Percentiles rank a stretch among this genome's conserved stretches.
Evolutionary conservation across 768 basidiomycete species (phyloP).

Genomic region (Terana coerulea): DNA sequence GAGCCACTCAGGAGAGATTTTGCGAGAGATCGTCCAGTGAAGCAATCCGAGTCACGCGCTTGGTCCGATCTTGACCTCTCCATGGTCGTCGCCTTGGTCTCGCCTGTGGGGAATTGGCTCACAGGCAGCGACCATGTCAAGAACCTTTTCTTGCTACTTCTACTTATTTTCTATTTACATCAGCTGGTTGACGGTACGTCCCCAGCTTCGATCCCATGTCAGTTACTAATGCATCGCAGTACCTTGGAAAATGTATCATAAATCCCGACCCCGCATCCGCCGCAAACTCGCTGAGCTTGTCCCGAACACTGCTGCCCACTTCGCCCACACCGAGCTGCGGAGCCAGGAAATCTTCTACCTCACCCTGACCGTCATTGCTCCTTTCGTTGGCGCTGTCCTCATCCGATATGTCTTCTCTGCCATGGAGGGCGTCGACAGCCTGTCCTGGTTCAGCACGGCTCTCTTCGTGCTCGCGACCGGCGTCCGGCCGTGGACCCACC

Average conservation of each 20-base stretch:
- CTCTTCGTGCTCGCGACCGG: slow-evolving; percentile 80
- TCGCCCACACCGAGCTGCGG: slow-evolving; percentile 58
- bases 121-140: slow-evolving; percentile 79
- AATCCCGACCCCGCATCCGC: slow-evolving; percentile 21
- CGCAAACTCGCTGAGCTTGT: slow-evolving; percentile 43
- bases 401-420: slow-evolving; percentile 55
- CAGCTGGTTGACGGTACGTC: slow-evolving; percentile 75
- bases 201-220: background rate
- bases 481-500: slow-evolving; percentile 74
- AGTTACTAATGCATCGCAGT: slow-evolving; percentile 17
- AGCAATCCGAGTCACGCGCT: slow-evolving; percentile 10
- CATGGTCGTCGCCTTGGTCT: slow-evolving; percentile 67
- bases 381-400: slow-evolving; percentile 63
- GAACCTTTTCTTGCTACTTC: slow-evolving; percentile 60
- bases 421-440: slow-evolving; percentile 49
- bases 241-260: slow-evolving; percentile 30
- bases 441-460: slow-evolving; percentile 81
- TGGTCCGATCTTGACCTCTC: slow-evolving; percentile 77
- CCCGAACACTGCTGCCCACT: slow-evolving; percentile 33
- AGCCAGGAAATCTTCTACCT: slow-evolving; percentile 63
- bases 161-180: slow-evolving; percentile 77
- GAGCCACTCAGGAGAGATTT: background rate
- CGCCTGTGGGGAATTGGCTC: slow-evolving; percentile 75
- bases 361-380: slow-evolving; percentile 54
- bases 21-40: background rate